Percentiles rank a stretch among this genome's conserved stretches.
Conservation (phyloP, 2,329 filamentous ascomycete species). For the Fusarium keratoplasticum region DNA sequence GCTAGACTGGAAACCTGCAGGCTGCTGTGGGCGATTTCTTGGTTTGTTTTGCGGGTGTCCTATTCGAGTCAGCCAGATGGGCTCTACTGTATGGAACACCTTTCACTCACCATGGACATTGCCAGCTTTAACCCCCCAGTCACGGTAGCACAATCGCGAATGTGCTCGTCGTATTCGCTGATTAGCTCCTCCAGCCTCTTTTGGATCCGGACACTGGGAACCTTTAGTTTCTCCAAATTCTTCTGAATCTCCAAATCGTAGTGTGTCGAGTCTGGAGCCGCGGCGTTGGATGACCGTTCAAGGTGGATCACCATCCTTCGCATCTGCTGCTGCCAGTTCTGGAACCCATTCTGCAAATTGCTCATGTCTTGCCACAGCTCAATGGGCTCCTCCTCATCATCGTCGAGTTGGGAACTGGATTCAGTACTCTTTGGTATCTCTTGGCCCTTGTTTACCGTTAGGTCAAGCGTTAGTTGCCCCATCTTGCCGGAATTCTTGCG, state of each 20-base stretch:
- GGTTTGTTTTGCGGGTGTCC: not conserved
- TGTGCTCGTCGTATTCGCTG: slow-evolving; percentile 8
- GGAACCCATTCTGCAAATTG: not conserved
- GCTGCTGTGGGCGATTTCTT: not conserved
- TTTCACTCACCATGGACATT: not conserved
- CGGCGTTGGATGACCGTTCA: rapidly evolving
- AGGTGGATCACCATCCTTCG: not conserved
- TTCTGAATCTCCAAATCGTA: rapidly evolving
- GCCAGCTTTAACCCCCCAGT: not conserved
- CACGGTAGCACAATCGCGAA: not conserved
- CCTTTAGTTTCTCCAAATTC: not conserved
- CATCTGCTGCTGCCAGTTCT: slow-evolving; percentile 14
- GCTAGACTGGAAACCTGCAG: not conserved
- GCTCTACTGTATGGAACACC: too few species aligned
- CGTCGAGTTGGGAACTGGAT: rapidly evolving
- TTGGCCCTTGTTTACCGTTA: not conserved
- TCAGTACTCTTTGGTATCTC: too few species aligned
- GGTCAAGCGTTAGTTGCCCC: not conserved
- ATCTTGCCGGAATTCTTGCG: not conserved
- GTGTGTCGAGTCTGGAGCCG: rapidly evolving
- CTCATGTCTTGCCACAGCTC: not conserved
- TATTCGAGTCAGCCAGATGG: not conserved
- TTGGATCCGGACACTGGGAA: not conserved
- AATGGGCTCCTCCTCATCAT: not conserved
- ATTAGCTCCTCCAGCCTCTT: not conserved